Conservation (phyloP, 768 basidiomycete species). For the Naganishia vishniacii region DNA sequence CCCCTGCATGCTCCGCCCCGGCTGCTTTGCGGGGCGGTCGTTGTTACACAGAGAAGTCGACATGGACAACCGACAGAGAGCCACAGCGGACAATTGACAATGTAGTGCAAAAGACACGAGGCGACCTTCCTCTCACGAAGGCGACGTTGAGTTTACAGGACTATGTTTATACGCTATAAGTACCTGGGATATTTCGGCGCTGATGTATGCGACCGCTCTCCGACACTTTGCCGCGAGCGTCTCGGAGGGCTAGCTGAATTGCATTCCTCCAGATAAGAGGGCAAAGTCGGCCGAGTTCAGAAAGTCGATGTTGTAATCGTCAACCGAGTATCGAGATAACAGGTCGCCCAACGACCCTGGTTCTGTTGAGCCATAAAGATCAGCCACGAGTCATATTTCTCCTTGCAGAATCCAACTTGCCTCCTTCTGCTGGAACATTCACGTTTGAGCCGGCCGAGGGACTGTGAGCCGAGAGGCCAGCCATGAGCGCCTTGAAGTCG, state of each 20-base stretch:
- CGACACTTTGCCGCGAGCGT: too few species aligned
- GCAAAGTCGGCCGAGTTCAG: constrained; percentile 5
- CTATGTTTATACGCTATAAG: too few species aligned
- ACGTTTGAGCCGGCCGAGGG: neutral
- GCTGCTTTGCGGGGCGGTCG: too few species aligned
- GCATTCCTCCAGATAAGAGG: neutral
- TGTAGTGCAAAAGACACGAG: too few species aligned
- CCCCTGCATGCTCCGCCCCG: too few species aligned
- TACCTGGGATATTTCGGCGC: too few species aligned
- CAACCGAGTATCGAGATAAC: constrained; percentile 2
- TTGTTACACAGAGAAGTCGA: too few species aligned
- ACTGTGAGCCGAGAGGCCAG: neutral
- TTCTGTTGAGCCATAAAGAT: neutral
- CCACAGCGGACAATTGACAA: too few species aligned
- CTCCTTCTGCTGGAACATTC: constrained; percentile 4
- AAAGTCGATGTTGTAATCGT: constrained; percentile 14
- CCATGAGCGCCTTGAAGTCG: constrained; percentile 9
- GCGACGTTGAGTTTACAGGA: too few species aligned
- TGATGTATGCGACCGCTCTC: too few species aligned
- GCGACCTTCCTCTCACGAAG: too few species aligned
- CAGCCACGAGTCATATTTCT: neutral
- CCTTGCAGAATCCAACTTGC: neutral
- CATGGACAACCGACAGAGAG: too few species aligned
- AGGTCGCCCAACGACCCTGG: constrained; percentile 3
- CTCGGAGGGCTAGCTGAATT: neutral